Evolutionary conservation across 257 asterid species (phyloP), one percentile per base, ranked within the genome.

Genomic region (Echium plantagineum): DNA sequence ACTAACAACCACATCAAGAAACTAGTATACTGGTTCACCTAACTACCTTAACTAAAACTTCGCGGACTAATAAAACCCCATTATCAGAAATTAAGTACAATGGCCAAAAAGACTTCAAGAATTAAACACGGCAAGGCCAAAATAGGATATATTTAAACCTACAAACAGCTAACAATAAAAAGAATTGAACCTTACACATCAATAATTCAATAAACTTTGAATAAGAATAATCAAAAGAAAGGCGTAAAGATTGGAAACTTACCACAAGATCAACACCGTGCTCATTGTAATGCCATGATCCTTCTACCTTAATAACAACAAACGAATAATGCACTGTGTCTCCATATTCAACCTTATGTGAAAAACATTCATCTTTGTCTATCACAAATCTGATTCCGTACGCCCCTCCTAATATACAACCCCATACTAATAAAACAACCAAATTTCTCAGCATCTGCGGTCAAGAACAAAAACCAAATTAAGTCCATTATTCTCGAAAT

Each of bases 241-340:
- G 20, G n/a, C 4, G 59, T 55, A 3, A 21, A 16, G 16, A 24
- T 22, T n/a, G 10, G 32, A 56, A 56, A 28, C 24, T 56, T 26
- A 56, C 60, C 98, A 90, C 95, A 77, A 90, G 96, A 81, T 90
- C 98, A 51, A 85, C 91, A 15, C 96, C 98, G 42, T 83, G 93
- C 20, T 77, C 81, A 63, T 53, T 83, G 84, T 72, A 81, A 76
- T 81, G 87, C 98, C 98, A 90, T 51, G 95, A 61, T 9, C 89
- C 79, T 57, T 87, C 98, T 6, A 95, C 69, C 71, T 90, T 90
- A 58, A 90, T 90, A 70, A 90, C 98, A 71, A 90, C 98, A 71
- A 90, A 87, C 1, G 98, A 87, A 60, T 78, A 81, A 79, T 83
- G 98, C 59, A 90, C 95, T 0, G 94, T 85, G 49, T 87, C 78